phyloP scores from a whole-genome alignment of 345 rosid species.

The Eucalyptus melliodora region DNA sequence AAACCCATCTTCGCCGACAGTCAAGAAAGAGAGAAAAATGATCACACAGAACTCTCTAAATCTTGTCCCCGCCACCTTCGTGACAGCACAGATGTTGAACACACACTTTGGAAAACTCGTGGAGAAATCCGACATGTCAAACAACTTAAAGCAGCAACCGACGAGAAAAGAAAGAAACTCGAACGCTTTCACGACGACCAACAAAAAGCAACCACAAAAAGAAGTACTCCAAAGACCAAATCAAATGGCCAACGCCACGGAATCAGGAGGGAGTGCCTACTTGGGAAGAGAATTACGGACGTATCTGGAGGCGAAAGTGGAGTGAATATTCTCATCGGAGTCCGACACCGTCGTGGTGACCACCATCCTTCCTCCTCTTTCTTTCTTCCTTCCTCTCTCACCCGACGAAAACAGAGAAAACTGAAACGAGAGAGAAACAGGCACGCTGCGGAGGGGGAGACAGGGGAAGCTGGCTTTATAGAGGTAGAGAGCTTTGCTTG shows the following conservation, averaged over 20 bases:
- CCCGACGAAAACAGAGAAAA: not conserved
- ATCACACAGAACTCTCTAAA: not conserved
- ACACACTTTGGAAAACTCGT: not conserved
- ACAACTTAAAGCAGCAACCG: not conserved
- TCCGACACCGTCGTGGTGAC: constrained; percentile 8
- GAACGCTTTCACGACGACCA: not conserved
- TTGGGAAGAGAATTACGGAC: constrained; percentile 24
- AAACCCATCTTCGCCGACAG: not conserved
- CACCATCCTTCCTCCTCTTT: constrained; percentile 4
- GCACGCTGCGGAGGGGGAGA: not conserved
- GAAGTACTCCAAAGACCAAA: not conserved
- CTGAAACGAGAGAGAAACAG: not conserved
- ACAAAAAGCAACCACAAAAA: not conserved
- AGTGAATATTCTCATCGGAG: constrained; percentile 18
- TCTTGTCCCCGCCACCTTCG: not conserved
- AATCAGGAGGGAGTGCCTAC: not conserved
- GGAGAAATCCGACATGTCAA: not conserved
- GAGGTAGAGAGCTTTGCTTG: not conserved
- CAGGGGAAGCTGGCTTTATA: not conserved
- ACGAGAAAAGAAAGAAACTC: not conserved
- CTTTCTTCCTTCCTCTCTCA: not conserved
- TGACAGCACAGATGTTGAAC: not conserved
- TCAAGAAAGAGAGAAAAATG: not conserved
- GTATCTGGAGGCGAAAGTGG: constrained; percentile 32
- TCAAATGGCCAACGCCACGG: not conserved